Conservation (phyloP, 345 rosid genomes). For the Hypericum perforatum region DNA sequence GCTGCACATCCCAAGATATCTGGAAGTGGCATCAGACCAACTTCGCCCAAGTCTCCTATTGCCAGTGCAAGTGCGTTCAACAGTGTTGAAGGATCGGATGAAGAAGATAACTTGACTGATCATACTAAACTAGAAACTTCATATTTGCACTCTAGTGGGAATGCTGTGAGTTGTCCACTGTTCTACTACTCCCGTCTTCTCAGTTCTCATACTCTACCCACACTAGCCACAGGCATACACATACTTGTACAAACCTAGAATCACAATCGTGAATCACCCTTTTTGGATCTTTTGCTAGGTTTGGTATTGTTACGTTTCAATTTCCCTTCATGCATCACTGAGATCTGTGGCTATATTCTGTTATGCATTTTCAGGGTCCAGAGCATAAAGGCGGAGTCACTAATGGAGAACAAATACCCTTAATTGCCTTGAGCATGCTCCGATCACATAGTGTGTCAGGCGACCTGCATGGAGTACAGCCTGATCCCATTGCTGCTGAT, state of each 20-base stretch:
- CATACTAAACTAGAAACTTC: slow-evolving; percentile 45
- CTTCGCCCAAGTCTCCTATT: slow-evolving; percentile 90
- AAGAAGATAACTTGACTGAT: slow-evolving; percentile 69
- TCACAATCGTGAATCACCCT: too few species aligned
- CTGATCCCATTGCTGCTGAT: slow-evolving; percentile 98
- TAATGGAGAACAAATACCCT: slow-evolving; percentile 47
- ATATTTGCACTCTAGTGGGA: slow-evolving; percentile 60
- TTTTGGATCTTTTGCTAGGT: too few species aligned
- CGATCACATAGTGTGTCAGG: slow-evolving; percentile 93
- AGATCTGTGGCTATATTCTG: too few species aligned
- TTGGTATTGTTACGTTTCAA: too few species aligned
- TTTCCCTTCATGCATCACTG: too few species aligned
- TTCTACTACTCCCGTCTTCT: too few species aligned
- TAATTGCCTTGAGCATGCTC: slow-evolving; percentile 70
- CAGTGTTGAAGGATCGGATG: slow-evolving; percentile 89
- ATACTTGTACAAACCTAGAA: too few species aligned
- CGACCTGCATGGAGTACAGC: slow-evolving; percentile 95
- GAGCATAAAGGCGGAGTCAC: slow-evolving; percentile 22
- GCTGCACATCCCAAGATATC: slow-evolving; percentile 50
- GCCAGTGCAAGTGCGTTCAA: slow-evolving; percentile 92
- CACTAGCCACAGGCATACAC: too few species aligned
- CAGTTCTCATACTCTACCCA: too few species aligned
- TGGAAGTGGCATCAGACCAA: slow-evolving; percentile 56
- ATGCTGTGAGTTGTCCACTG: slow-evolving; percentile 42
- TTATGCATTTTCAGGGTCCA: slow-evolving; percentile 25